These are phyloP conservation scores for Diaporthe vexans DNA, from an alignment of 2,329 filamentous ascomycete species.

Conservation along the genomic window DNA sequence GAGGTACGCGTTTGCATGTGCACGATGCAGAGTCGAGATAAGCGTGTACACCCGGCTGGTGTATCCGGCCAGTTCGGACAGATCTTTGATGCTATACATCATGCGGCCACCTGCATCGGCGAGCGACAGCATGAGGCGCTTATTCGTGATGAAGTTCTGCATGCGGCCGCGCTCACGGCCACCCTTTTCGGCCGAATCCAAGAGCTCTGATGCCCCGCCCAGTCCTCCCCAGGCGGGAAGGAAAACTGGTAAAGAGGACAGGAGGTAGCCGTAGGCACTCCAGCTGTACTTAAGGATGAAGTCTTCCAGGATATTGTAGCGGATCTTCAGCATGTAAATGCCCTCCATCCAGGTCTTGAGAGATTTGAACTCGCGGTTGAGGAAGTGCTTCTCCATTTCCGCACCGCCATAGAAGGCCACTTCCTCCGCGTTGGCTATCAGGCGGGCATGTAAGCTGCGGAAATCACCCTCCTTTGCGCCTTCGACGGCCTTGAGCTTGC, in stretches of 20 bases:
- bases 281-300: slow-evolving; percentile 98
- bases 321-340: slow-evolving; percentile 97
- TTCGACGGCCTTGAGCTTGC: slow-evolving; percentile 96
- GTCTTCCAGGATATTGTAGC: slow-evolving; percentile 98
- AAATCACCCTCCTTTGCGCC: slow-evolving; percentile 97
- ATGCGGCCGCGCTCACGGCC: slow-evolving; percentile 86
- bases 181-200: slow-evolving; percentile 59
- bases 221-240: slow-evolving; percentile 93
- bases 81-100: slow-evolving; percentile 99
- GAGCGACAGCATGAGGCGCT: slow-evolving; percentile 95
- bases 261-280: slow-evolving; percentile 96
- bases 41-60: slow-evolving; percentile 96
- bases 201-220: slow-evolving; percentile 78
- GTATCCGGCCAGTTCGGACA: slow-evolving; percentile 95
- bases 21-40: slow-evolving; percentile 93
- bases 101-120: slow-evolving; percentile 96
- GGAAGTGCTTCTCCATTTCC: slow-evolving; percentile 92
- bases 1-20: slow-evolving; percentile 91
- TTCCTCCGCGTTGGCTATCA: slow-evolving; percentile 98
- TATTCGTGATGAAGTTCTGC: slow-evolving; percentile 99
- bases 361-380: slow-evolving; percentile 93
- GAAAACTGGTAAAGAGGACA: slow-evolving; percentile 94
- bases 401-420: slow-evolving; percentile 97
- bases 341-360: slow-evolving; percentile 98
- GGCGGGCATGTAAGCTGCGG: slow-evolving; percentile 86